Evolutionary conservation across 176 grass and related monocot species (phyloP), one percentile per base, ranked within the genome.

Genomic region (Metroxylon sagu): DNA sequence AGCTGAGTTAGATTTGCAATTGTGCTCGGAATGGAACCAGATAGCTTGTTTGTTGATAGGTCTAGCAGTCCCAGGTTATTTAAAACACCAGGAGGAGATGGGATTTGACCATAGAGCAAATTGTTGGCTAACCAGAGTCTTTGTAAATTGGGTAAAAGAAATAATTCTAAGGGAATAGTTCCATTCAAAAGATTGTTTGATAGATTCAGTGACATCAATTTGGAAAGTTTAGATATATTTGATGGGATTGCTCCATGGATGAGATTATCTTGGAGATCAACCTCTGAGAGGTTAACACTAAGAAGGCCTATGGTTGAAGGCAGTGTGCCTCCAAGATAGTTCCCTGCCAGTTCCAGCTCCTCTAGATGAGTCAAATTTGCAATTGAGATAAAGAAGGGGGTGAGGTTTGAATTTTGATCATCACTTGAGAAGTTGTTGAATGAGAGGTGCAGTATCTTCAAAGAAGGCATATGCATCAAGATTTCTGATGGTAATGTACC

Each of bases 1-100:
- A 85, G 73, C 73, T 85, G 83, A 26, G 77, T 70, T 49, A 85
- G 77, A 55, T 69, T 73, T 69, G 73, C 76, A 49, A 85, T 60
- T n/a, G 77, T 25, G 50, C n/a, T 58, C 0, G 83, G 83, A 60
- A 85, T 18, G 29, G 54, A 1, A 50, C 77, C 83, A 50, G 59
- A 18, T 19, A 80, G 77, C 14, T 65, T 54, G 59, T 85, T 85
- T 69, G 73, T 35, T 3, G 83, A 85, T 5, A 85, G 64, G 64
- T 85, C 80, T 12, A 85, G 69, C 8, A 43, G 54, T 81, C 64
- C 26, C 63, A 19, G 54, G 54, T 0, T n/a, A 69, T 25, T 64
- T 65, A 55, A 4, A 85, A 31, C 73, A 69, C 73, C 3, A 60
- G 17, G 4, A 77, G 83, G 3, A 85, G 68, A 49, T 50, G 35